Base-by-base conservation (phyloP, 345 rosid genomes). In the Boechera stricta region DNA sequence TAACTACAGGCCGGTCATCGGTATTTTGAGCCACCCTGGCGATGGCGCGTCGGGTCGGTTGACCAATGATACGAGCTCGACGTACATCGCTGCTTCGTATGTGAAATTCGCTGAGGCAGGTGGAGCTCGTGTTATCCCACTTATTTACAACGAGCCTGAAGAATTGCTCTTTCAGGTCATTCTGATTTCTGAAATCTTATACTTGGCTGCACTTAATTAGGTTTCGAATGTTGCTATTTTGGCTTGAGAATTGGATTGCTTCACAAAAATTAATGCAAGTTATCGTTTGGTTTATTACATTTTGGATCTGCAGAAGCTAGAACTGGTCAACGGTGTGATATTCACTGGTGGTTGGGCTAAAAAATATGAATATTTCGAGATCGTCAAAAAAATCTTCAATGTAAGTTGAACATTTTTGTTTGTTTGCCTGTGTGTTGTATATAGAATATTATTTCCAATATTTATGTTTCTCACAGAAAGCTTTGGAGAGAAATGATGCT, bases 311-410 rank as follows among this genome's bases (percentile, higher is more conserved):
- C 87, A 88, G 98, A 91, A 94, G 90, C 87, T 91, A 39, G 79
- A 89, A 47, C 71, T 88, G 72, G 91, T 94, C 38, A 94, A 88
- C 47, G 98, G 98, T 63, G 89, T 90, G 67, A 88, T 94, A 41
- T 88, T 90, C 51, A 90, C 96, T 9, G 98, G 97, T 21, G 98
- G 97, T 44, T 87, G 98, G 97, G 96, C 94, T 71, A 94, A 90
- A 71, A 72, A 21, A 0, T 90, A 92, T 9, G 64, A 83, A 74
- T 94, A 85, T 79, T 87, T 79, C 52, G 80, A 84, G 1, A 84
- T 73, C 5, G 92, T 76, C 38, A 62, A 77, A 54, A 84, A 72
- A 53, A 69, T 91, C 58, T 89, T 86, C 76, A 69, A 80, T 84
- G 96, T 91, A 73, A 74, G 73, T 44, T 44, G 49, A 35, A 35